Evolutionary conservation across 306 rosid genomes (phyloP), one percentile per base, ranked within the genome.

Genomic region (Quercus ilex): DNA sequence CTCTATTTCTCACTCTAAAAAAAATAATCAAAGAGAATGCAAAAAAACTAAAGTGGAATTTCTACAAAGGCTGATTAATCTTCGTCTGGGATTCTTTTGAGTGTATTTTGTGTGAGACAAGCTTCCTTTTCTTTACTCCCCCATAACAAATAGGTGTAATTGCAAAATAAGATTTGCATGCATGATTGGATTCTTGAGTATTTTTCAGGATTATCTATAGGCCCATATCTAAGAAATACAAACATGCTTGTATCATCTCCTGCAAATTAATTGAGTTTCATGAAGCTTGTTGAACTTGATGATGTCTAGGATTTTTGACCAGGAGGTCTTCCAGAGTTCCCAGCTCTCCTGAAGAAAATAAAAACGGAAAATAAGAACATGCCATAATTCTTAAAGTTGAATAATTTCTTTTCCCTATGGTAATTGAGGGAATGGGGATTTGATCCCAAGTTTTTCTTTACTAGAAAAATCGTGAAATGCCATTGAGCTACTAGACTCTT

Each of bases 281-380:
- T 74, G 88, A 84, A 86, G 86, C 85, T 88, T 70, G 68, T 75
- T n/a, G 58, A 71, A 64, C 77, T 73, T 21, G 53, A 65, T 46
- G 8, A 20, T 21, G 55, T 25, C 83, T 90, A 89, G 18, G 86
- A 83, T 79, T 76, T 87, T 41, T 41, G 46, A 52, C 97, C 97
- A 30, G 97, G 97, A 14, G 93, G 93, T 79, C 90, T 65, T 68
- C 95, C 91, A 6, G 93, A 86, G 71, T 85, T 90, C 67, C 95
- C 92, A 25, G 95, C 86, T 87, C 89, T 87, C 90, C 97, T 92
- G 83, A 60, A 80, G 3, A 78, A 81, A 26, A 6, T 69, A n/a
- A 75, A 60, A 79, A 18, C 35, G 31, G 78, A 67, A 6, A 25
- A 5, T 8, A 67, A 17, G 20, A 3, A 26, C 25, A 43, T 41